Evolutionary conservation across 2,329 filamentous ascomycete genomes (phyloP).

Genomic region (Colletotrichum tanaceti): DNA sequence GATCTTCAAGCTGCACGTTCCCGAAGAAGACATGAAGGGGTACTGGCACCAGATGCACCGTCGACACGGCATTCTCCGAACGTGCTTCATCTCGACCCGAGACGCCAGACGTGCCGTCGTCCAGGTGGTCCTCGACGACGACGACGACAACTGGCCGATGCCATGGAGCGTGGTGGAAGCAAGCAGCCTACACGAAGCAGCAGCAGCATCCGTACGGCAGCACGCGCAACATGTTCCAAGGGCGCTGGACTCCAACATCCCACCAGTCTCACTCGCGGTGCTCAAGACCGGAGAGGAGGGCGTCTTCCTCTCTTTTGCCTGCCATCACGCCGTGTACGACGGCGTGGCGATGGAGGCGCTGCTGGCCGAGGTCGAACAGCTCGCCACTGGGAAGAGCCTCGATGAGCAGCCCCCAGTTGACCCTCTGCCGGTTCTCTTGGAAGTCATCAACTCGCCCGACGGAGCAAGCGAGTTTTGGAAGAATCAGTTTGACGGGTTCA

Average conservation of each 20-base stretch:
- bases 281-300: slow-evolving; percentile 49
- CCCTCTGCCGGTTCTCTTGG: slow-evolving; percentile 73
- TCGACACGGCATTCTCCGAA: slow-evolving; percentile 82
- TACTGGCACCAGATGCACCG: slow-evolving; percentile 72
- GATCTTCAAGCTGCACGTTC: slow-evolving; percentile 68
- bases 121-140: slow-evolving; percentile 75
- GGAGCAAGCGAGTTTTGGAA: slow-evolving; percentile 75
- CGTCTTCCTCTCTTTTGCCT: slow-evolving; percentile 61
- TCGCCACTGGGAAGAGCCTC: slow-evolving; percentile 62
- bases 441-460: slow-evolving; percentile 62
- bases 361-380: slow-evolving; percentile 74
- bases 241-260: slow-evolving; percentile 57
- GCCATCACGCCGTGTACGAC: slow-evolving; percentile 89
- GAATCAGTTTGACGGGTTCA: slow-evolving; percentile 63
- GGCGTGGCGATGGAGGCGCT: slow-evolving; percentile 79
- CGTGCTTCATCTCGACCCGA: slow-evolving; percentile 77
- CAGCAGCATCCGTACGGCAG: slow-evolving; percentile 56
- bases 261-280: slow-evolving; percentile 59
- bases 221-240: slow-evolving; percentile 55
- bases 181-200: slow-evolving; percentile 49
- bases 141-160: slow-evolving; percentile 52
- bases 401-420: slow-evolving; percentile 55
- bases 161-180: slow-evolving; percentile 55
- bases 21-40: slow-evolving; percentile 61
- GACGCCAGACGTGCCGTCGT: slow-evolving; percentile 71